Evolutionary conservation across 228 moss, liverwort and hornwort species (phyloP), one percentile per base, ranked within the genome.

Genomic region (Sphagnum fallax): DNA sequence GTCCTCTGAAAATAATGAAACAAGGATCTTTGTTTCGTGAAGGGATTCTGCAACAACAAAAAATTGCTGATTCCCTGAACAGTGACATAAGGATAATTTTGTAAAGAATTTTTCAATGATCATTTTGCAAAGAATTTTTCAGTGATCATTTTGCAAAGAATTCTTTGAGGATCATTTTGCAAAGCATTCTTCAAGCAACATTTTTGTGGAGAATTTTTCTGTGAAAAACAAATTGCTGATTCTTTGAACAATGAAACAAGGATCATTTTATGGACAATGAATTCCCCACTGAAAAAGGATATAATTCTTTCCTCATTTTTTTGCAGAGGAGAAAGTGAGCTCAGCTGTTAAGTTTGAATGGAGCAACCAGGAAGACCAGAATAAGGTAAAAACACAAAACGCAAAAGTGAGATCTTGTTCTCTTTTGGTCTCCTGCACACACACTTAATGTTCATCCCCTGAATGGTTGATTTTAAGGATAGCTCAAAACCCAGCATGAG

Each of bases 291-390:
- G 8, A 49, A 10, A 18, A 6, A 5, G 14, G 13, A 16, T 51
- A 15, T 13, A 9, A 16, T 16, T 10, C 5, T 53, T 11, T 64
- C 15, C 4, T 63, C 52, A 6, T 32, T 64, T 49, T 61, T 6
- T 32, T 67, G 52, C 71, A 88, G 88, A 80, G 53, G 88, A 84
- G 49, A 81, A 82, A 63, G 51, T 88, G 12, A 79, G 81, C 15
- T 68, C 75, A 69, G 76, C 75, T 65, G 67, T 88, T 53, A 75
- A 75, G 9, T 88, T 84, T 48, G 80, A 77, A 0, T 88, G 88
- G 88, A 84, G 65, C 53, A 88, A 88, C 47, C 81, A 82, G 69
- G 88, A 84, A 80, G 81, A 82, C 47, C 81, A 79, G 67, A 81
- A 82, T 47, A 80, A 84, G 84, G 87, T 87, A 11, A 16, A 73